phyloP scores from a whole-genome alignment of 1,284 basidiomycete species.

The Moesziomyces sp. region DNA sequence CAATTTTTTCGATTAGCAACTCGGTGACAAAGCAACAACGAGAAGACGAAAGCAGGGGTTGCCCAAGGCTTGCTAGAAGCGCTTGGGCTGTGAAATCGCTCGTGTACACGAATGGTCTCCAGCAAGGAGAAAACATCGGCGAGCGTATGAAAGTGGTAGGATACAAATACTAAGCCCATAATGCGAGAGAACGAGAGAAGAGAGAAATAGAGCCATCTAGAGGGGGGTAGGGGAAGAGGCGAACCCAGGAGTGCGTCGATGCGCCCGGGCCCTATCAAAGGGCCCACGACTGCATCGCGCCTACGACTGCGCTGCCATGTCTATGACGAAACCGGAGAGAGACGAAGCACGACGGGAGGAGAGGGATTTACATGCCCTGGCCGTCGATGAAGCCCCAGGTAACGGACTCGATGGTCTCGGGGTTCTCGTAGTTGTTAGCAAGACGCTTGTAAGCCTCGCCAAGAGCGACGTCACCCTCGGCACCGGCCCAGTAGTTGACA shows the following conservation, averaged over 20 bases:
- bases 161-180: constrained; percentile 40
- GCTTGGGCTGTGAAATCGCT: constrained; percentile 11
- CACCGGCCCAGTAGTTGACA: constrained; percentile 39
- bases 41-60: constrained; percentile 2
- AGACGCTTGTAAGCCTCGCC: constrained; percentile 48
- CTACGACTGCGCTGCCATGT: constrained; percentile 27
- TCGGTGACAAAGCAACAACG: constrained; percentile 10
- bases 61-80: constrained; percentile 19
- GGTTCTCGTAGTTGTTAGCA: constrained; percentile 40
- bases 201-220: constrained; percentile 16
- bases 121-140: constrained; percentile 43
- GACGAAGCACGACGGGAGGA: background rate
- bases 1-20: constrained; percentile 22
- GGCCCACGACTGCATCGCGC: constrained; percentile 12
- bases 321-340: constrained; percentile 2
- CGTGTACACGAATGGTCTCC: constrained; percentile 54
- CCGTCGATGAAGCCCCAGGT: constrained; percentile 58
- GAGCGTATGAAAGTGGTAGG: constrained; percentile 21
- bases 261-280: constrained; percentile 2
- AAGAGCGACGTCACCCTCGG: constrained; percentile 42
- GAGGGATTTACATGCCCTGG: constrained; percentile 43
- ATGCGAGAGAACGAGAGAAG: constrained; percentile 13
- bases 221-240: constrained; percentile 4
- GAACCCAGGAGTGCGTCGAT: constrained; percentile 13
- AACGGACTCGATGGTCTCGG: constrained; percentile 47